phyloP scores from a whole-genome alignment of 306 rosid species.

The Datisca glomerata region DNA sequence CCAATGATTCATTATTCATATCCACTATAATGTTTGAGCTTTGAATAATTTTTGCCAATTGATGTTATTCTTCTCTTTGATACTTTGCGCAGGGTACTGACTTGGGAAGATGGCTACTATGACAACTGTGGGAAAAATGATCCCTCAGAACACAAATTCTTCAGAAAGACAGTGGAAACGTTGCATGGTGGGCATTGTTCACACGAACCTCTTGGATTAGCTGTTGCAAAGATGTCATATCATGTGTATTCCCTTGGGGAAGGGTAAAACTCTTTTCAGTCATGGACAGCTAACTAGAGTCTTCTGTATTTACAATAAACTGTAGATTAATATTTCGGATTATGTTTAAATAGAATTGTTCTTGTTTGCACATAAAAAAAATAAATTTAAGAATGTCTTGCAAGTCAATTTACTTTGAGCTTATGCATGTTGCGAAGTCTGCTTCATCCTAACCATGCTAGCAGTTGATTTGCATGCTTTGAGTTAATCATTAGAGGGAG shows the following conservation, averaged over 20 bases:
- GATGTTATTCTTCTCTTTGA: constrained; percentile 1
- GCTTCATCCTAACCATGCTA: too few species aligned
- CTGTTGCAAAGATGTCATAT: constrained; percentile 84
- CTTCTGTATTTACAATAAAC: too few species aligned
- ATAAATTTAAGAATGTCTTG: too few species aligned
- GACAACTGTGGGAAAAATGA: constrained; percentile 41
- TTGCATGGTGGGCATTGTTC: constrained; percentile 37
- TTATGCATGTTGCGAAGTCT: too few species aligned
- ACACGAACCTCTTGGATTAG: constrained; percentile 62
- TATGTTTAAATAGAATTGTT: too few species aligned
- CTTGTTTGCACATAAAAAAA: too few species aligned
- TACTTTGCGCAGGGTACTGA: constrained; percentile 65
- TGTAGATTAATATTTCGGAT: too few species aligned
- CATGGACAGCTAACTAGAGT: too few species aligned
- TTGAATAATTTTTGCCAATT: too few species aligned
- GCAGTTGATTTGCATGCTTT: background rate
- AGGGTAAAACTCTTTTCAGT: constrained; percentile 55
- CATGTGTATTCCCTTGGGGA: constrained; percentile 82
- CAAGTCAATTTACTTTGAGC: too few species aligned
- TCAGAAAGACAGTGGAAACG: constrained; percentile 37
- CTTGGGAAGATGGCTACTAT: constrained; percentile 91
- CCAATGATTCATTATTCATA: too few species aligned
- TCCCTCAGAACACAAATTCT: constrained; percentile 27
- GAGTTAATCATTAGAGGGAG: background rate
- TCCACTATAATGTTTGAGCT: too few species aligned